Evolutionary conservation across 805 yeast genomes (phyloP).

Genomic region (Ogataea pignaliae): DNA sequence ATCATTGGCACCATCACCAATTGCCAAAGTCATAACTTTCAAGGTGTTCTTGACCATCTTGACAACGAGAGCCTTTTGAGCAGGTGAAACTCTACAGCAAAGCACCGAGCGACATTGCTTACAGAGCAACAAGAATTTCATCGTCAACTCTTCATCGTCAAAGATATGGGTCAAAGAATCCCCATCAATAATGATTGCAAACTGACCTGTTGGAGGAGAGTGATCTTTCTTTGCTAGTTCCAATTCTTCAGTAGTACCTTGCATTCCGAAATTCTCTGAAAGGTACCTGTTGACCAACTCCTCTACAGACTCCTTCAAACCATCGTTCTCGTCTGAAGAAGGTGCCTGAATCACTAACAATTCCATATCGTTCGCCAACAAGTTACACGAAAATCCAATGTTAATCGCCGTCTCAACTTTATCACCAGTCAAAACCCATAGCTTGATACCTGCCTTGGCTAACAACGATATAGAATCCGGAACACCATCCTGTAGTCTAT

Average conservation of each 20-base stretch:
- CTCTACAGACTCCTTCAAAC: slow-evolving; percentile 11
- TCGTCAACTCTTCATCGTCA: slow-evolving; percentile 32
- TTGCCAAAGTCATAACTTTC: slow-evolving; percentile 72
- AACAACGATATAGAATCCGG: slow-evolving; percentile 67
- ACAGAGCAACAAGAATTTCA: slow-evolving; percentile 64
- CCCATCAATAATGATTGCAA: slow-evolving; percentile 70
- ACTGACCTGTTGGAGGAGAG: slow-evolving; percentile 52
- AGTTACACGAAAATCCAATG: slow-evolving; percentile 75
- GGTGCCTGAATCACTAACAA: slow-evolving; percentile 47
- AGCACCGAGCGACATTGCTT: slow-evolving; percentile 75
- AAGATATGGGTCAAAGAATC: slow-evolving; percentile 50
- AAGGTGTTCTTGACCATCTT: slow-evolving; percentile 57
- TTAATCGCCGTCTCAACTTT: slow-evolving; percentile 80
- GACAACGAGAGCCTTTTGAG: slow-evolving; percentile 77
- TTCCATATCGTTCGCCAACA: slow-evolving; percentile 65
- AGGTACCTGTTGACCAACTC: slow-evolving; percentile 43
- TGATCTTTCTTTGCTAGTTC: slow-evolving; percentile 55
- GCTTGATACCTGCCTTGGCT: slow-evolving; percentile 68
- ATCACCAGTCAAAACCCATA: slow-evolving; percentile 84
- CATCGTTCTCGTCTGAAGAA: slow-evolving; percentile 29
- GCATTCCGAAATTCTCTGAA: slow-evolving; percentile 41
- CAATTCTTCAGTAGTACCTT: slow-evolving; percentile 41
- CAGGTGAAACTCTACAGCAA: slow-evolving; percentile 81
- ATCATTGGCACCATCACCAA: slow-evolving; percentile 86
- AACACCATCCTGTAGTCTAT: slow-evolving; percentile 72